Conservation (phyloP, 2,329 filamentous ascomycete genomes). For the Whalleya microplaca region DNA sequence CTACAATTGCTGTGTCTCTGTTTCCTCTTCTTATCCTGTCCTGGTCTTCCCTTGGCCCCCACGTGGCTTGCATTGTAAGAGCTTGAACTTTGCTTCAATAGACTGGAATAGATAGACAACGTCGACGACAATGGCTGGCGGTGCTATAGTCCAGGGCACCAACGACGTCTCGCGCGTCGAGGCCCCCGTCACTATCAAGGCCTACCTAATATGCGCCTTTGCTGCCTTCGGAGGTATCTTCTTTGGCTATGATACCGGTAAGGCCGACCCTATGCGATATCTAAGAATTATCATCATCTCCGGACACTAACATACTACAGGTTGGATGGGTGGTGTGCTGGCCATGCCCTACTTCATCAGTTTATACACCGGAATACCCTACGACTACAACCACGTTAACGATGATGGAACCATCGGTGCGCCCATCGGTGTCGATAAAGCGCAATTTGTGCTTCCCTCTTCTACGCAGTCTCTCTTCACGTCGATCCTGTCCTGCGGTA, state of each 20-base stretch:
- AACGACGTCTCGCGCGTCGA: constrained; percentile 63
- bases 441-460: constrained; percentile 48
- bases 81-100: constrained; percentile 16
- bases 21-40: constrained; percentile 20
- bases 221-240: constrained; percentile 75
- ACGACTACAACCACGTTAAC: constrained; percentile 32
- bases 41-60: constrained; percentile 19
- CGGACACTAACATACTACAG: constrained; percentile 30
- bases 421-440: constrained; percentile 31
- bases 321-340: constrained; percentile 57
- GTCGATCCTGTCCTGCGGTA: constrained; percentile 66
- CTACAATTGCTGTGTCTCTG: constrained; percentile 19
- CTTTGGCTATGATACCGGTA: constrained; percentile 77
- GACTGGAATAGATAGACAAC: constrained; percentile 18
- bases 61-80: constrained; percentile 24
- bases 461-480: constrained; percentile 63
- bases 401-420: constrained; percentile 8
- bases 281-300: not conserved
- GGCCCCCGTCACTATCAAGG: constrained; percentile 70
- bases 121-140: constrained; percentile 35
- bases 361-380: constrained; percentile 45
- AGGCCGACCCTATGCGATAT: constrained; percentile 5
- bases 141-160: constrained; percentile 39
- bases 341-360: constrained; percentile 45
- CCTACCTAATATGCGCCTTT: constrained; percentile 71